A percentile compares a stretch with the other conserved stretches of the same genome.
Conservation (phyloP, 163 green algal genomes). For the Volvox carteri region DNA sequence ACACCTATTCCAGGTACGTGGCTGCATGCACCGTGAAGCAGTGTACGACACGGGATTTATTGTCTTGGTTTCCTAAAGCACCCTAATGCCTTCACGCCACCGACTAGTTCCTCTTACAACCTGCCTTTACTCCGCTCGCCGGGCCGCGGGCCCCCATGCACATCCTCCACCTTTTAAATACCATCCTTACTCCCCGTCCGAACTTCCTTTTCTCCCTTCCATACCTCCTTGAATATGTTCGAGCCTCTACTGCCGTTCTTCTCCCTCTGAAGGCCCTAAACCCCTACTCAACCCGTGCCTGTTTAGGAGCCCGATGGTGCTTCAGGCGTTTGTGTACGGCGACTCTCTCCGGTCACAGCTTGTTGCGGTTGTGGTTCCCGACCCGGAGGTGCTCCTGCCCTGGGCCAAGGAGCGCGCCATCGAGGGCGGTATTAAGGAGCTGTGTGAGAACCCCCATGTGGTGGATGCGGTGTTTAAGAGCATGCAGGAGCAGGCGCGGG, state of each 20-base stretch:
- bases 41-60: no score
- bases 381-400: conserved; percentile 92
- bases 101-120: no score
- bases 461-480: conserved; percentile 80
- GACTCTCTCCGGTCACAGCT: conserved; percentile 91
- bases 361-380: conserved; percentile 94
- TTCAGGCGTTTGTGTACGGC: conserved; percentile 94
- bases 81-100: no score
- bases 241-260: background rate
- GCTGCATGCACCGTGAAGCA: no score
- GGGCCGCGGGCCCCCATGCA: no score
- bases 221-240: background rate
- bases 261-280: background rate
- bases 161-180: no score
- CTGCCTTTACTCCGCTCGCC: no score
- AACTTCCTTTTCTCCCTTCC: background rate
- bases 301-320: conserved; percentile 82
- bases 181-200: background rate
- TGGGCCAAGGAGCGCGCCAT: conserved; percentile 91
- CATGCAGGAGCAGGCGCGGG: conserved; percentile 89
- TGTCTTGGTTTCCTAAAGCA: no score
- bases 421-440: conserved; percentile 68
- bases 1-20: conserved; percentile 86
- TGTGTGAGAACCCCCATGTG: conserved; percentile 84
- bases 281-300: background rate